These are phyloP conservation scores for Pleurotus eryngii DNA, from an alignment of 768 basidiomycete species.

Conservation along the genomic window DNA sequence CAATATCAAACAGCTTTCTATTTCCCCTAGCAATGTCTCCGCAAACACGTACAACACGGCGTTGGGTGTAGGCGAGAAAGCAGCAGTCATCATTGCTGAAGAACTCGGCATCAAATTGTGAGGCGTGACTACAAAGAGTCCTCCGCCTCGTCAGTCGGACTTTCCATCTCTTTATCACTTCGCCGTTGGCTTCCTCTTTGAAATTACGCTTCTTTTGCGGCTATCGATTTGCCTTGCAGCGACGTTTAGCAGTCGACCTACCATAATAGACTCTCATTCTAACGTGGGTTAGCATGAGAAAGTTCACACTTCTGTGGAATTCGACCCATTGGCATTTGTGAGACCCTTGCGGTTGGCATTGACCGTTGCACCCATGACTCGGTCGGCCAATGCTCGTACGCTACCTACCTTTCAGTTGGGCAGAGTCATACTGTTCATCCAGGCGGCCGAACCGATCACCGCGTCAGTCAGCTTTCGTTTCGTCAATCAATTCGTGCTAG, in stretches of 20 bases:
- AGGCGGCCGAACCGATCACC: conserved; percentile 32
- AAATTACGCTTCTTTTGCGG: too few relatives aligned
- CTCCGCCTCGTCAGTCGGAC: too few relatives aligned
- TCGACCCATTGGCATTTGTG: too few relatives aligned
- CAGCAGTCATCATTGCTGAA: conserved; percentile 54
- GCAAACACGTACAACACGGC: conserved; percentile 42
- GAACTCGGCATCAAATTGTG: conserved; percentile 33
- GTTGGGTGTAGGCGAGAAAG: conserved; percentile 59
- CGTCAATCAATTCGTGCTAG: conserved; percentile 32
- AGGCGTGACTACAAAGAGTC: not conserved
- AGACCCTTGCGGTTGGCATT: too few relatives aligned
- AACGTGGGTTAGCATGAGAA: too few relatives aligned
- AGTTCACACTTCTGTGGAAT: too few relatives aligned
- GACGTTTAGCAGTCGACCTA: too few relatives aligned
- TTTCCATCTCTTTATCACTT: too few relatives aligned
- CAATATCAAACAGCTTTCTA: conserved; percentile 25
- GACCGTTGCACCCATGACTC: too few relatives aligned
- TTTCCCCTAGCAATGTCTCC: conserved; percentile 35
- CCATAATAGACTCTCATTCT: too few relatives aligned
- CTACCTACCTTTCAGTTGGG: conserved; percentile 28
- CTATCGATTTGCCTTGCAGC: too few relatives aligned
- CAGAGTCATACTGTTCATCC: conserved; percentile 27
- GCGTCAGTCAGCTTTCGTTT: conserved; percentile 39
- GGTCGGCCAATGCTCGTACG: conserved; percentile 9
- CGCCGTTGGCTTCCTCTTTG: too few relatives aligned